phyloP scores from a whole-genome alignment of 805 yeast genomes.

The Lipomyces yamanashiensis region DNA sequence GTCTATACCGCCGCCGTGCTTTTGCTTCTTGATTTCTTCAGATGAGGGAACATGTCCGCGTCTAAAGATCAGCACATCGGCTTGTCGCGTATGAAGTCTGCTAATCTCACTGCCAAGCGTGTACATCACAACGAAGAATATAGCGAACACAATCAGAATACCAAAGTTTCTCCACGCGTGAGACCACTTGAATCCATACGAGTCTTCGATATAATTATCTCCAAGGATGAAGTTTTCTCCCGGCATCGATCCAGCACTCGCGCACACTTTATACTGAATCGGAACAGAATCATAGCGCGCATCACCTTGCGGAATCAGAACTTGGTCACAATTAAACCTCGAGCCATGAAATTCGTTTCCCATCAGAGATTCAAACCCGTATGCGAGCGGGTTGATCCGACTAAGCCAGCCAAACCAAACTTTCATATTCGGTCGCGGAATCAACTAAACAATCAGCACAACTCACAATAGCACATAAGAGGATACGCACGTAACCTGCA shows the following conservation, averaged over 20 bases:
- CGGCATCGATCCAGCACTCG: constrained; percentile 60
- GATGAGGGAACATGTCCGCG: constrained; percentile 27
- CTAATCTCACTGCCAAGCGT: constrained; percentile 45
- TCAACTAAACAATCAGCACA: constrained; percentile 32
- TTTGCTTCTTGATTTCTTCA: neutral
- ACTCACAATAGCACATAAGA: constrained; percentile 46
- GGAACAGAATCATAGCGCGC: constrained; percentile 52
- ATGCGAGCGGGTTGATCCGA: constrained; percentile 61
- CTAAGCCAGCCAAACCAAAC: constrained; percentile 75
- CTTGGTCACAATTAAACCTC: constrained; percentile 56
- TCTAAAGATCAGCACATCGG: constrained; percentile 42
- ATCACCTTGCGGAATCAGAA: constrained; percentile 63
- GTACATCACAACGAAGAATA: constrained; percentile 45
- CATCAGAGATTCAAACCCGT: constrained; percentile 66
- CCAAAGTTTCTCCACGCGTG: constrained; percentile 87
- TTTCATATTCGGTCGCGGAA: constrained; percentile 63
- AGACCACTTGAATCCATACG: constrained; percentile 57
- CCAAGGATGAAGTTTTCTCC: constrained; percentile 62
- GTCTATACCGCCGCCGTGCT: neutral
- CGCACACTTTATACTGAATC: constrained; percentile 53
- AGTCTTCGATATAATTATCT: constrained; percentile 55
- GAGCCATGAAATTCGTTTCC: constrained; percentile 66
- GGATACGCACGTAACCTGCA: constrained; percentile 49
- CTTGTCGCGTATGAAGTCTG: constrained; percentile 41
- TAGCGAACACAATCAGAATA: constrained; percentile 59